These are phyloP conservation scores for Arthrobotrys conoides DNA, from an alignment of 2,329 filamentous ascomycete genomes.

Conservation along the genomic window DNA sequence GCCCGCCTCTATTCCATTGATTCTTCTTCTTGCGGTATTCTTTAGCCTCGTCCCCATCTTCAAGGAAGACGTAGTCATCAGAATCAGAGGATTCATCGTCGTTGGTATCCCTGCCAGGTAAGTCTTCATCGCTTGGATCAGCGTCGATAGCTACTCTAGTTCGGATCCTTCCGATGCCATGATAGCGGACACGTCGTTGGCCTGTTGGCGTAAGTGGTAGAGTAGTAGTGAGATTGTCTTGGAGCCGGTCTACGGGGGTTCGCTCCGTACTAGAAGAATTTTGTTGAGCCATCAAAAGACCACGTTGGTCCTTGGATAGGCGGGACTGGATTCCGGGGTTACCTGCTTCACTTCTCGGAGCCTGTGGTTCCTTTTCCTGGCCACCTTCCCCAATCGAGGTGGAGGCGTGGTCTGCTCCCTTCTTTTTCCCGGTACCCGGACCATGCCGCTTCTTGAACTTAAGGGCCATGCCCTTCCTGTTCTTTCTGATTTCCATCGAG, in stretches of 20 bases:
- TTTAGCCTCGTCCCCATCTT: not conserved
- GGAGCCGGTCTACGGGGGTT: too few relatives aligned
- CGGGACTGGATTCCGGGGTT: not conserved
- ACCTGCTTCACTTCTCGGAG: not conserved
- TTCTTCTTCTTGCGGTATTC: not conserved
- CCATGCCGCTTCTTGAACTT: slow-evolving; percentile 12
- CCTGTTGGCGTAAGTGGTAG: too few relatives aligned
- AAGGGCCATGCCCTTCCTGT: not conserved
- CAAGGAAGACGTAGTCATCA: slow-evolving; percentile 29
- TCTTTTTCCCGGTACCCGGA: not conserved
- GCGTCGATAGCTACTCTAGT: not conserved
- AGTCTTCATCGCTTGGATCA: not conserved
- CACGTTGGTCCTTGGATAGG: not conserved
- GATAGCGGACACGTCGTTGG: not conserved
- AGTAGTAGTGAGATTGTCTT: too few relatives aligned
- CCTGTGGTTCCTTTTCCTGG: not conserved
- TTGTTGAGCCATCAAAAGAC: not conserved
- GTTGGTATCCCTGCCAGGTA: not conserved
- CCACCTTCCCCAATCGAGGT: not conserved
- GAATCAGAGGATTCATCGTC: slow-evolving; percentile 9
- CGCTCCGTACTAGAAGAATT: not conserved
- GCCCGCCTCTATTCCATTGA: not conserved
- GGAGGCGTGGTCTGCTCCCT: not conserved
- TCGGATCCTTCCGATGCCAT: not conserved
- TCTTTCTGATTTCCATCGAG: not conserved